A percentile compares a stretch with the other conserved stretches of the same genome.
Evolutionary conservation across 1,284 basidiomycete species (phyloP).

Genomic region (Golubevia pallescens): DNA sequence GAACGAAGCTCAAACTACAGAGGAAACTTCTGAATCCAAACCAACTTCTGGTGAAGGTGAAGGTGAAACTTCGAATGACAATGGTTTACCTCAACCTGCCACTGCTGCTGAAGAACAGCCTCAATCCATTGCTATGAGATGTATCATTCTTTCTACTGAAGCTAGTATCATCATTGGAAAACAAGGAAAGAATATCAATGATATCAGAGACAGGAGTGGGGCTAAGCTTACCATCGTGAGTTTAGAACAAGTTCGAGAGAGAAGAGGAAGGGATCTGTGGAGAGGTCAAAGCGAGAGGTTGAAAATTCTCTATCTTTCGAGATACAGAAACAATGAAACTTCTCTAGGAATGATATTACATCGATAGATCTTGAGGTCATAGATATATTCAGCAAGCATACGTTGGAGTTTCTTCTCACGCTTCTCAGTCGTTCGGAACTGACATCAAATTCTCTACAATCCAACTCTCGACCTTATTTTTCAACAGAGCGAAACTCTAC

Average conservation of each 20-base stretch:
- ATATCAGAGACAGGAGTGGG: slow-evolving; percentile 61
- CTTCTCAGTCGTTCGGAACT: too few relatives aligned
- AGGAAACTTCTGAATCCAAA: slow-evolving; percentile 11
- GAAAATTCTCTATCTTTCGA: neutral
- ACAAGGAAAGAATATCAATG: slow-evolving; percentile 63
- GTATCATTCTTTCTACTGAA: slow-evolving; percentile 58
- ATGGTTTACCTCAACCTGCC: neutral
- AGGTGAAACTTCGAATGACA: slow-evolving; percentile 5
- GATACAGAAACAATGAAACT: too few relatives aligned
- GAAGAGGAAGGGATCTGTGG: too few relatives aligned
- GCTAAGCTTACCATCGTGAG: slow-evolving; percentile 60
- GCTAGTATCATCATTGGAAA: slow-evolving; percentile 64
- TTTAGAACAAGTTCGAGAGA: too few relatives aligned
- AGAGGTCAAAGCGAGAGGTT: neutral
- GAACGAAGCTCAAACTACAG: slow-evolving; percentile 21
- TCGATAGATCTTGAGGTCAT: too few relatives aligned
- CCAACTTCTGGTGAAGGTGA: slow-evolving; percentile 9
- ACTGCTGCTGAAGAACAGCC: slow-evolving; percentile 11
- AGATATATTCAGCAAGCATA: too few relatives aligned
- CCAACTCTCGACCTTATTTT: neutral
- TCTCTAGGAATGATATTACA: too few relatives aligned
- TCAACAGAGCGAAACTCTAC: slow-evolving; percentile 53
- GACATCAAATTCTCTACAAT: slow-evolving; percentile 5
- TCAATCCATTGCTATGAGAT: slow-evolving; percentile 46
- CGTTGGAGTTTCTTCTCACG: too few relatives aligned